These are phyloP conservation scores for Aspergillus fischeri DNA, from an alignment of 2,329 filamentous ascomycete genomes.

Conservation along the genomic window DNA sequence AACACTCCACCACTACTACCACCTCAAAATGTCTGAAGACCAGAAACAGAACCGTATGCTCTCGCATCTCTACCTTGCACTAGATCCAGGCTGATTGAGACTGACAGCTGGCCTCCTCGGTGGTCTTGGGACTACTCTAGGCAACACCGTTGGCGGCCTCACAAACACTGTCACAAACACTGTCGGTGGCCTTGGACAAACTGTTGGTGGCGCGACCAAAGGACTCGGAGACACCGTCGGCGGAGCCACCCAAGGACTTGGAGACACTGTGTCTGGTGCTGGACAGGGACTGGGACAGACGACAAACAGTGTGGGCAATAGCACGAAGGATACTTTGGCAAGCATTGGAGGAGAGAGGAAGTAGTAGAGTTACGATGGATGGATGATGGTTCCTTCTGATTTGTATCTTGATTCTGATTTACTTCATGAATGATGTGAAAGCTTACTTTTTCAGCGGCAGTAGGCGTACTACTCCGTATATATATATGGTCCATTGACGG, in stretches of 20 bases:
- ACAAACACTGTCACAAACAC: constrained; percentile 27
- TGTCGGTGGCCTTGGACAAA: constrained; percentile 29
- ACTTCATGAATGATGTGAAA: background rate
- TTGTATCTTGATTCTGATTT: background rate
- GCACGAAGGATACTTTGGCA: background rate
- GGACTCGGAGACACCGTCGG: constrained; percentile 25
- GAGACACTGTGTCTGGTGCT: constrained; percentile 16
- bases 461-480: no score
- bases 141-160: constrained; percentile 30
- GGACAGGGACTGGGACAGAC: background rate
- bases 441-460: no score
- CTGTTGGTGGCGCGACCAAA: constrained; percentile 32
- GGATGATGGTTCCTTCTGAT: background rate
- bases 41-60: background rate
- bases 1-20: background rate
- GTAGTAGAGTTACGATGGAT: background rate
- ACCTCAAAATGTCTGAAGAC: background rate
- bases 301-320: background rate
- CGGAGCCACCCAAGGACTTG: constrained; percentile 25
- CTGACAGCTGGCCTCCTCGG: constrained; percentile 22
- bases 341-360: background rate
- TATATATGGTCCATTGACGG: no score
- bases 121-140: constrained; percentile 24
- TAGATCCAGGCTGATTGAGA: background rate
- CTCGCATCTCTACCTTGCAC: background rate